Percentiles rank a stretch among this genome's conserved stretches.
phyloP scores from a whole-genome alignment of 805 yeast genomes.

The Crinitomyces ghanaensis region DNA sequence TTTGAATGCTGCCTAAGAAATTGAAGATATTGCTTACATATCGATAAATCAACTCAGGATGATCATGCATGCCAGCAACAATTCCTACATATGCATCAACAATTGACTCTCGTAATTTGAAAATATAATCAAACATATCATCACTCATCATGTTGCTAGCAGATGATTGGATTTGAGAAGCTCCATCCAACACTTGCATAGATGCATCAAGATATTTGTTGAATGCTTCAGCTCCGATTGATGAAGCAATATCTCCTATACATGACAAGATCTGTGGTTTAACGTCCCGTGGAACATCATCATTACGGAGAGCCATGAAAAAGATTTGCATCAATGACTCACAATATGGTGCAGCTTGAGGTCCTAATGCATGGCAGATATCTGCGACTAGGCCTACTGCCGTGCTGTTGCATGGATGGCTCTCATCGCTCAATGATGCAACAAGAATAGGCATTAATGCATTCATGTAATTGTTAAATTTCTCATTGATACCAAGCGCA shows the following conservation, averaged over 20 bases:
- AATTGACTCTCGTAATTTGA: conserved; percentile 72
- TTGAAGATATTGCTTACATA: conserved; percentile 60
- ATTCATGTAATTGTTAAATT: conserved; percentile 66
- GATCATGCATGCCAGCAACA: conserved; percentile 72
- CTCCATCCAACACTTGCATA: conserved; percentile 49
- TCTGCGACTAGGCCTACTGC: conserved; percentile 96
- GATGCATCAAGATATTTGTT: conserved; percentile 68
- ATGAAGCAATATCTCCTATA: conserved; percentile 91
- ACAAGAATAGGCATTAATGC: conserved; percentile 75
- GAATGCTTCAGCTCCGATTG: conserved; percentile 61
- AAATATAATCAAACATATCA: conserved; percentile 71
- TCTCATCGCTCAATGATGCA: conserved; percentile 60
- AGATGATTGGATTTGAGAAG: conserved; percentile 31
- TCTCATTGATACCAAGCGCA: conserved; percentile 65
- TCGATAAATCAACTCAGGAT: conserved; percentile 52
- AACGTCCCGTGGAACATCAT: conserved; percentile 63
- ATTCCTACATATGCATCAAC: conserved; percentile 93
- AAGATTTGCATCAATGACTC: conserved; percentile 74
- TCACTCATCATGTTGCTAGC: too few relatives aligned
- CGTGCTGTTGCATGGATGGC: conserved; percentile 72
- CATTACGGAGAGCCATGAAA: conserved; percentile 58
- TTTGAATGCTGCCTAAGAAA: conserved; percentile 49
- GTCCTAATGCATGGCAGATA: conserved; percentile 79
- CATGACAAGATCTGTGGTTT: conserved; percentile 84
- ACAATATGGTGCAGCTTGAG: conserved; percentile 58